Evolutionary conservation across 352 stramenopile genomes (phyloP), one percentile per base, ranked within the genome.

Genomic region (Globisporangium spinosum): DNA sequence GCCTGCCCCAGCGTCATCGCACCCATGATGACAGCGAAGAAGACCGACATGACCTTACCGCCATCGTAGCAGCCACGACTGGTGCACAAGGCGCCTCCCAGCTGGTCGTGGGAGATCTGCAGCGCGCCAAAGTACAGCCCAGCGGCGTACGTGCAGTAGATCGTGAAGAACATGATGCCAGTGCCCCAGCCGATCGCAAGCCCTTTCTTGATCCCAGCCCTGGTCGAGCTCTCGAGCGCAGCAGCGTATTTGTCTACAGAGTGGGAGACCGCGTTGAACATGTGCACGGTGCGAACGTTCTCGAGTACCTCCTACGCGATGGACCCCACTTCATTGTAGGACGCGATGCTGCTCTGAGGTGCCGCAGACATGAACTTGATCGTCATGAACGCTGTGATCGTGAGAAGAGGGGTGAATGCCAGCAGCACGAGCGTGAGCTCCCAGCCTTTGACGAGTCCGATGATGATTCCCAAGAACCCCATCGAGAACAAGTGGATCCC

Each of bases 61-160:
- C 85, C 80, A 64, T 90, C 67, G 68, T 90, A 93, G 63, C 87
- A 89, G 2, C 62, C 62, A 47, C 69, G 59, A 32, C 72, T 72
- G 2, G 58, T 65, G 70, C 81, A 90, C 5, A 38, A 53, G 32
- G 82, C 72, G 45, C 75, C 75, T 12, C 74, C 75, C 12, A 89
- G 67, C 62, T 67, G 62, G 57, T 92, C 85, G 62, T 89, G 80
- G 4, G 77, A 75, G 17, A 93, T 74, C 71, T 87, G 77, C 3
- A 89, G 68, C 3, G 86, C 83, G 7, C 89, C 87, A 56, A 91
- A 94, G 75, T 80, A 94, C 77, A 96, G 88, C 7, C 89, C 89
- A 3, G 78, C 68, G 15, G 80, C 85, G 68, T 96, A 96, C 20
- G 83, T 89, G 65, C 82, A 87, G 64, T 89, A 87, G 1, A 86